These are phyloP conservation scores for Gossypium trilobum DNA, from an alignment of 441 rosid species.

Conservation along the genomic window DNA sequence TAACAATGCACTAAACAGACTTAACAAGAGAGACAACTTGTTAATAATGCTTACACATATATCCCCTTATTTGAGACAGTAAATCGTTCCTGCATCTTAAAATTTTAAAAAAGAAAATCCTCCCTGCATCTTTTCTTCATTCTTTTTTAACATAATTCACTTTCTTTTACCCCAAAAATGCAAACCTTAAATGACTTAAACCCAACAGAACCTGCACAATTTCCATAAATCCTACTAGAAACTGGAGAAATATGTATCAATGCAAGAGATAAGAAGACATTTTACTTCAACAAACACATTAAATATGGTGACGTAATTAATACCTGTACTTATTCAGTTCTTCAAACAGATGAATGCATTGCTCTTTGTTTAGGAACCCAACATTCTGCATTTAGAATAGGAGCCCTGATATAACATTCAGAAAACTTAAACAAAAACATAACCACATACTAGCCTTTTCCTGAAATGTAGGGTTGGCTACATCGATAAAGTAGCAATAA, in stretches of 20 bases:
- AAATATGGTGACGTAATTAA: slow-evolving; percentile 6
- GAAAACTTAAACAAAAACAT: background rate
- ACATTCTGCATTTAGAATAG: slow-evolving; percentile 37
- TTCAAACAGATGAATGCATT: slow-evolving; percentile 69
- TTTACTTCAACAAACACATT: slow-evolving; percentile 6
- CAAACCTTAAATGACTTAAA: background rate
- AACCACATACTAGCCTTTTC: background rate
- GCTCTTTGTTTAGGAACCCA: slow-evolving; percentile 57
- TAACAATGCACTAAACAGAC: background rate
- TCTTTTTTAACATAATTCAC: background rate
- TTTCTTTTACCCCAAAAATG: background rate
- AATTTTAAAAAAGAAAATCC: too few relatives aligned
- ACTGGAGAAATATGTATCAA: background rate
- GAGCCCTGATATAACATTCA: slow-evolving; percentile 12
- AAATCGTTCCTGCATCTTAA: background rate
- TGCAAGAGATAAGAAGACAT: background rate
- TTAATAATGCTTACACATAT: background rate
- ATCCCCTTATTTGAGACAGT: background rate
- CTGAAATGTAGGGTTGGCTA: slow-evolving; percentile 1
- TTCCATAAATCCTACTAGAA: slow-evolving; percentile 3
- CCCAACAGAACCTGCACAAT: background rate
- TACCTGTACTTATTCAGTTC: slow-evolving; percentile 84
- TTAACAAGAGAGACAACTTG: slow-evolving; percentile 1
- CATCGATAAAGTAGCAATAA: background rate
- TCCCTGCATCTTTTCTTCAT: background rate